phyloP scores from a whole-genome alignment of 2,329 filamentous ascomycete species.

The Alternaria arborescens region DNA sequence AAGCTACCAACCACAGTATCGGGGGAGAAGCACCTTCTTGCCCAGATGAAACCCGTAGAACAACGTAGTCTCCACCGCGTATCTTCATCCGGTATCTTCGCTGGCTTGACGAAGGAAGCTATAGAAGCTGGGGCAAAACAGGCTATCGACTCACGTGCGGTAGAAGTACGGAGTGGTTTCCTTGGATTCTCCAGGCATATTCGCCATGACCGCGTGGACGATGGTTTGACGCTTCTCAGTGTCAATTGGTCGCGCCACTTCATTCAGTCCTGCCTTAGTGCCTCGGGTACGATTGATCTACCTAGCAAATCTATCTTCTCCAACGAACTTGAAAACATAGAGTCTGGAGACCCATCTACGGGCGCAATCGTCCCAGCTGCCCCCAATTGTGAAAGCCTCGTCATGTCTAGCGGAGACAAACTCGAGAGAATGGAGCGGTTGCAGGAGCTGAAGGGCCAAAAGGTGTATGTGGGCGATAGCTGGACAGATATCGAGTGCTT shows the following conservation, averaged over 20 bases:
- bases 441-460: conserved; percentile 13
- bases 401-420: conserved; percentile 54
- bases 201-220: conserved; percentile 3
- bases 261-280: conserved; percentile 45
- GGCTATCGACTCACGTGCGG: conserved; percentile 39
- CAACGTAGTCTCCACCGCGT: conserved; percentile 53
- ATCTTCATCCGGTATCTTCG: conserved; percentile 51
- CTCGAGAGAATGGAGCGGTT: conserved; percentile 34
- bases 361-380: conserved; percentile 26
- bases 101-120: conserved; percentile 44
- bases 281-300: conserved; percentile 5
- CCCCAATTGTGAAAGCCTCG: conserved; percentile 25
- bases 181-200: conserved; percentile 40
- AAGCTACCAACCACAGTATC: conserved; percentile 39
- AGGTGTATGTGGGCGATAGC: conserved; percentile 59
- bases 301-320: conserved; percentile 20
- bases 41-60: conserved; percentile 51
- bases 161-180: conserved; percentile 52
- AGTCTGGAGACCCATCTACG: conserved; percentile 18
- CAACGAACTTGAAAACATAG: conserved; percentile 36
- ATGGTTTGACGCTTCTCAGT: conserved; percentile 51
- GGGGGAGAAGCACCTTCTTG: conserved; percentile 52
- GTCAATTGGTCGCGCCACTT: conserved; percentile 60
- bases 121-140: conserved; percentile 36
- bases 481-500: conserved; percentile 59